phyloP scores from a whole-genome alignment of 169 alveolate genomes.

The Amoebophrya sp. region DNA sequence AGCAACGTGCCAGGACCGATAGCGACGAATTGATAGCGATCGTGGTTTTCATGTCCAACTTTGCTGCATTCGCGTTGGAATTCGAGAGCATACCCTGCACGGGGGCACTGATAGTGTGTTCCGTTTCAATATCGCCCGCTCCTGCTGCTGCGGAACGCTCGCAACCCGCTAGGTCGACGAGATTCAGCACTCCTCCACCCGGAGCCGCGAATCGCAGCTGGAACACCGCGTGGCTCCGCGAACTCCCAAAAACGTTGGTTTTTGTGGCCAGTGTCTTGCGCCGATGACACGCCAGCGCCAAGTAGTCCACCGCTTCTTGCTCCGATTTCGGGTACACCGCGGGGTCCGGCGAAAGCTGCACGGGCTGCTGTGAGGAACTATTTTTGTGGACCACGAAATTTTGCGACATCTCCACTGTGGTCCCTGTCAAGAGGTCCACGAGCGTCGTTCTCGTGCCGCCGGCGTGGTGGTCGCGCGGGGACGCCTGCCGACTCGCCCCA shows the following conservation, averaged over 20 bases:
- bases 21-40: neutral
- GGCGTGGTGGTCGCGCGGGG: neutral
- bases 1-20: neutral
- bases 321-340: neutral
- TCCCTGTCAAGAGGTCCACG: neutral
- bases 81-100: neutral
- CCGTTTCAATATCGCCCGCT: neutral
- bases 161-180: neutral
- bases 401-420: neutral
- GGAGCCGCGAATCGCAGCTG: neutral
- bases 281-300: neutral
- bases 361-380: neutral
- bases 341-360: neutral
- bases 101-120: neutral
- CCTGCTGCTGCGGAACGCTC: neutral
- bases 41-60: neutral
- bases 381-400: neutral
- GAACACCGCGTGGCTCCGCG: neutral
- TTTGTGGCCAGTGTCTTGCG: neutral
- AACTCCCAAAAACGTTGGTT: neutral
- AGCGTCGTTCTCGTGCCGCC: neutral
- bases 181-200: neutral
- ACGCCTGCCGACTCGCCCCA: neutral
- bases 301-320: neutral
- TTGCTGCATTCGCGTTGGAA: neutral